These are phyloP conservation scores for Naganishia sp. DNA, from an alignment of 1,284 basidiomycete species.

Conservation along the genomic window DNA sequence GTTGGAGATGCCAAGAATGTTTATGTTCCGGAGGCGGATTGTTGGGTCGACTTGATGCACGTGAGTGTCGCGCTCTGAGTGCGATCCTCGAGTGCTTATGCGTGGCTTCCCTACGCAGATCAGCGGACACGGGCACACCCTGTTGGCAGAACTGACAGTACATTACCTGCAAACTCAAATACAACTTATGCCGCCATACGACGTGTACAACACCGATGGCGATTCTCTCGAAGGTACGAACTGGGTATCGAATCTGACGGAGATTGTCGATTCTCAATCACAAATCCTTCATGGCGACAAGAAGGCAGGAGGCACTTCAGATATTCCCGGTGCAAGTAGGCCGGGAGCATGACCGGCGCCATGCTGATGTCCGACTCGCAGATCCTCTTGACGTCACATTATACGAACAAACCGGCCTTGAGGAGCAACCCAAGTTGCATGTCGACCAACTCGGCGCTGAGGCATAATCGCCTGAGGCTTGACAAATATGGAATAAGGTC, in stretches of 20 bases:
- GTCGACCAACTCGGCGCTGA: constrained; percentile 38
- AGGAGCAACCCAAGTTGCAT: constrained; percentile 42
- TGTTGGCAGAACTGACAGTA: constrained; percentile 42
- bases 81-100: background rate
- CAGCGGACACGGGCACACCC: constrained; percentile 44
- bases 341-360: background rate
- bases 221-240: background rate
- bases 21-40: constrained; percentile 26
- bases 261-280: background rate
- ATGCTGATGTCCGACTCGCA: constrained; percentile 30
- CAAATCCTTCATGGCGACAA: background rate
- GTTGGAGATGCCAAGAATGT: constrained; percentile 47
- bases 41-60: constrained; percentile 49
- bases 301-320: constrained; percentile 7
- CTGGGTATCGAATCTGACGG: background rate
- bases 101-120: constrained; percentile 38
- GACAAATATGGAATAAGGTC: background rate
- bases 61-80: constrained; percentile 36
- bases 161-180: constrained; percentile 48
- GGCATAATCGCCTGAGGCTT: constrained; percentile 29
- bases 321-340: constrained; percentile 36
- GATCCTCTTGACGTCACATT: constrained; percentile 40
- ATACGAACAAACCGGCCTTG: constrained; percentile 35
- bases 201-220: constrained; percentile 22
- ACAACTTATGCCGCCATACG: constrained; percentile 45